Evolutionary conservation across 2,329 filamentous ascomycete genomes (phyloP), one percentile per base, ranked within the genome.

Genomic region (Coniochaeta ligniaria): DNA sequence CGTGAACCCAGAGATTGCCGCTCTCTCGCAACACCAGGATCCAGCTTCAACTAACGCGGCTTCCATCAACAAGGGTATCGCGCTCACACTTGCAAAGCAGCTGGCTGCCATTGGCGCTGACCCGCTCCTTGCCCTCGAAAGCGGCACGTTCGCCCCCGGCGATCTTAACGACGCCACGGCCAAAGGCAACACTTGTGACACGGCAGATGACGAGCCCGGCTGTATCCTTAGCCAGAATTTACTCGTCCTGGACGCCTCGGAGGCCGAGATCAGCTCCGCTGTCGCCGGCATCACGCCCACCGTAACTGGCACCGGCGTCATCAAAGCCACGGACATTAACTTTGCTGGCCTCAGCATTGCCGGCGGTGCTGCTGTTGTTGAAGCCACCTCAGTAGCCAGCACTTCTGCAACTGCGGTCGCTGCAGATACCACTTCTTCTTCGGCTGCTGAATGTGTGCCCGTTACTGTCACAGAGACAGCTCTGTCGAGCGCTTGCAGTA

Each of bases 211-310:
- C 61, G 67, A 73, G 2, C 71, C 72, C 3, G 83, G 83, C 8
- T 85, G 83, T 67, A 85, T 85, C 68, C 83, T 82, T 67, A 75
- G 76, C 7, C 69, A 80, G 62, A 75, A 76, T 17, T 75, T 84
- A 6, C 74, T 84, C 12, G 81, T 85, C 7, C 73, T 83, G 35
- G 83, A 85, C 62, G 80, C 80, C 24, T 80, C 76, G 0, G 73
- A 75, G 14, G 81, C 73, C 4, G 82, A 85, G 70, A 79, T 85
- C 62, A 65, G 71, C 12, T 75, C 78, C 9, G 82, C 80, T 6
- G 79, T 80, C 38, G 73, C 74, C 28, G 76, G 69, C 63, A 68
- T 74, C 45, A 60, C 66, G 45, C 59, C 63, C n/a, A 65, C 63
- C 24, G 24, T 67, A 20, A 64, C 65, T 4, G 66, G 65, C 45